Evolutionary conservation across 208 protist genomes (phyloP), one percentile per base, ranked within the genome.

Genomic region (Trypanosoma cruzi): DNA sequence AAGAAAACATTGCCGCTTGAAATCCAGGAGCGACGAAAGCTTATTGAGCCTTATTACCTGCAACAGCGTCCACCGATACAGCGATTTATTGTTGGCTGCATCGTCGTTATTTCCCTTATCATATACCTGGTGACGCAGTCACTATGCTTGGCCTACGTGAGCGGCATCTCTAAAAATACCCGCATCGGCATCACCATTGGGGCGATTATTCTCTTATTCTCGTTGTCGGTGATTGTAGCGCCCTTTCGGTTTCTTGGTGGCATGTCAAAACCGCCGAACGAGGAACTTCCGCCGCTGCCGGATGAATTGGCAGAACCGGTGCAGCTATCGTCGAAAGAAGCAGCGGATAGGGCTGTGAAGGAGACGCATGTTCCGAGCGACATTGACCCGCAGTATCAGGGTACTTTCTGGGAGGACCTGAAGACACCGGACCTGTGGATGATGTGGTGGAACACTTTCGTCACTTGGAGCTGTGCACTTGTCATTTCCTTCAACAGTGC

Each of bases 401-500:
- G 61, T 1, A 40, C 20, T 16, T 74, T 74, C 32, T 61, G 20
- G 20, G 13, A 60, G 40, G 71, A 91, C 63, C 71, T 91, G 16
- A 68, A 88, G 29, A 81, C 81, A 24, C 5, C 81, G 0, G 84
- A 93, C 54, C 53, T 89, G 24, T 77, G 64, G 81, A 75, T 88
- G 13, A 64, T 90, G 57, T 93, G 76, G 73, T 40, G 82, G 20
- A 82, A 61, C 34, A 78, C 79, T 57, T 90, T 90, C 44, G 76
- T 77, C 44, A 74, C 81, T 65, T 93, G 83, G 83, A 84, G 87
- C 44, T 88, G 78, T 4, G 85, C 78, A 28, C 81, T 72, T 11
- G 75, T 93, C 34, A 82, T 93, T 61, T 31, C 79, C n/a, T 73
- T 80, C 71, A 93, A 93, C 67, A 73, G 79, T 0, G 80, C 88